These are phyloP conservation scores for Combretum micranthum DNA, from an alignment of 345 rosid genomes.

Conservation along the genomic window DNA sequence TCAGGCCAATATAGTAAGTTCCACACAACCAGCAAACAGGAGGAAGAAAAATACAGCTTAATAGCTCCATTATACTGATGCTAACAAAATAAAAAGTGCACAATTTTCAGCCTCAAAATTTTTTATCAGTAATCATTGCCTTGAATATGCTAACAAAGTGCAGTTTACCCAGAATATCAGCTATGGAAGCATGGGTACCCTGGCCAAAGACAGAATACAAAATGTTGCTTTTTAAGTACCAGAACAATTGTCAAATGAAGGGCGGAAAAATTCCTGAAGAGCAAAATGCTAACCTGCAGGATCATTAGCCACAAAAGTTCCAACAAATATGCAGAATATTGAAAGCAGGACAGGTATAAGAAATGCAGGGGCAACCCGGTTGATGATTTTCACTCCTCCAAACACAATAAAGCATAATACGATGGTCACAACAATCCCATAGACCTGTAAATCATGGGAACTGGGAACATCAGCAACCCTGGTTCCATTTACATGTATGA, in stretches of 20 bases:
- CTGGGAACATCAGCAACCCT: conserved; percentile 24
- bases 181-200: no score
- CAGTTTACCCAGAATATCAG: no score
- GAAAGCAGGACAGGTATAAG: conserved; percentile 90
- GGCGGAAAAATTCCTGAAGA: background rate
- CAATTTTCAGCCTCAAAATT: no score
- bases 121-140: no score
- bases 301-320: conserved; percentile 56
- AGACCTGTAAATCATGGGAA: conserved; percentile 89
- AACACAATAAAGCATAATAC: conserved; percentile 91
- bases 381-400: conserved; percentile 98
- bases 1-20: no score
- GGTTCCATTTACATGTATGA: conserved; percentile 46
- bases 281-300: conserved; percentile 54
- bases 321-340: conserved; percentile 81
- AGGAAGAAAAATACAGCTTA: no score
- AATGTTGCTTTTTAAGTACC: no score
- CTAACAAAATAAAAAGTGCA: no score
- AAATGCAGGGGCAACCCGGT: conserved; percentile 98
- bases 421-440: conserved; percentile 87
- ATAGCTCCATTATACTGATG: no score
- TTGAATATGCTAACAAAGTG: no score
- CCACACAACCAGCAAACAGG: no score
- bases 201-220: no score
- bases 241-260: background rate